phyloP scores from a whole-genome alignment of 208 protist species.

The Sergeia podlipaevii region DNA sequence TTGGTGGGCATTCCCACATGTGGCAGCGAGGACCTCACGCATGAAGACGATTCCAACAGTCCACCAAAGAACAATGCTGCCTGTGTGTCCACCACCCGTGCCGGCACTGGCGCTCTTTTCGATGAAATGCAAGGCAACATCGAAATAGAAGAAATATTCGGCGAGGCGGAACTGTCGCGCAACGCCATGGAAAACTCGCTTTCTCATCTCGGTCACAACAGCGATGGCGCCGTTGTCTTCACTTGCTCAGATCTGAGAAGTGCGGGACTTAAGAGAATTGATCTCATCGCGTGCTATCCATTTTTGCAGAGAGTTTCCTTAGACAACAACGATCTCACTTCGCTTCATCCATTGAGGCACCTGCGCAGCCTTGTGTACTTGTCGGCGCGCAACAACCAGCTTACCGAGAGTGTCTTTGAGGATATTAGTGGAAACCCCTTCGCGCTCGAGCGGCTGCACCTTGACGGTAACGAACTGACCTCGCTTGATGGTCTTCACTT shows the following conservation, averaged over 20 bases:
- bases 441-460: conserved; percentile 55
- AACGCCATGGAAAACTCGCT: conserved; percentile 27
- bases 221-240: conserved; percentile 50
- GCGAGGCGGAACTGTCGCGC: conserved; percentile 11
- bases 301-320: conserved; percentile 67
- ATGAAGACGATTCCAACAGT: too few relatives aligned
- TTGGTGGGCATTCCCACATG: too few relatives aligned
- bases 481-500: conserved; percentile 41
- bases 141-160: conserved; percentile 8
- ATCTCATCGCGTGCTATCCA: conserved; percentile 30
- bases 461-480: conserved; percentile 57
- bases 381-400: conserved; percentile 52
- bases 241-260: conserved; percentile 30
- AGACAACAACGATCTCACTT: conserved; percentile 55
- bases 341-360: conserved; percentile 42
- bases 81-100: too few relatives aligned
- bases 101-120: too few relatives aligned
- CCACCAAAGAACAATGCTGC: too few relatives aligned
- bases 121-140: too few relatives aligned
- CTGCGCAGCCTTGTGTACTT: conserved; percentile 56
- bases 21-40: too few relatives aligned
- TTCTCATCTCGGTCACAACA: conserved; percentile 52
- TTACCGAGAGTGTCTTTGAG: conserved; percentile 46
- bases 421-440: conserved; percentile 24
- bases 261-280: conserved; percentile 26